These are phyloP conservation scores for Scytalidium sp. DNA, from an alignment of 2,329 filamentous ascomycete species.

Conservation along the genomic window DNA sequence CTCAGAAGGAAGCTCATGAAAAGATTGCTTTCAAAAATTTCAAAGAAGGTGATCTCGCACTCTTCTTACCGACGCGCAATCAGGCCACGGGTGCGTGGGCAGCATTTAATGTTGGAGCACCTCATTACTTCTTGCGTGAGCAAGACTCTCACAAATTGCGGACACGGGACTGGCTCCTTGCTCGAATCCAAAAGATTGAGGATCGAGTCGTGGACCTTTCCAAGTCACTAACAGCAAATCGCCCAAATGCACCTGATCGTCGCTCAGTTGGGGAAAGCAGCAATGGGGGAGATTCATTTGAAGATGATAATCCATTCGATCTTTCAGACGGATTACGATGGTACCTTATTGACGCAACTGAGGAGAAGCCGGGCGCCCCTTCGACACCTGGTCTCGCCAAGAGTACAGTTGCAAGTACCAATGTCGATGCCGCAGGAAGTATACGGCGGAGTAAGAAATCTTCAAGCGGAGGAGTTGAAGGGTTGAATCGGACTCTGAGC, in stretches of 20 bases:
- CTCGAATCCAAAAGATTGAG: constrained; percentile 86
- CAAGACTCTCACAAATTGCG: constrained; percentile 83
- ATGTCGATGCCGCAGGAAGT: constrained; percentile 81
- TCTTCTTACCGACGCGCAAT: constrained; percentile 93
- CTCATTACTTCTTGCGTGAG: constrained; percentile 94
- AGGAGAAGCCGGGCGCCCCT: constrained; percentile 89
- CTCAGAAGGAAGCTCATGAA: constrained; percentile 83
- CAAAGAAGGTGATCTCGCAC: constrained; percentile 90
- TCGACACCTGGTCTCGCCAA: constrained; percentile 91
- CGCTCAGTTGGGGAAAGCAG: constrained; percentile 46
- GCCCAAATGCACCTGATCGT: constrained; percentile 31
- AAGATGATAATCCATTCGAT: constrained; percentile 96
- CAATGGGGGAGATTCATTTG: constrained; percentile 54
- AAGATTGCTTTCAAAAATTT: constrained; percentile 96
- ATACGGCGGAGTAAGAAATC: constrained; percentile 44
- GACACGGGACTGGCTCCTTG: constrained; percentile 92
- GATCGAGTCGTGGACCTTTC: constrained; percentile 91
- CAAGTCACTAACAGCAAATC: constrained; percentile 55
- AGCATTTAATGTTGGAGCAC: constrained; percentile 95
- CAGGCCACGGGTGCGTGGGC: constrained; percentile 95
- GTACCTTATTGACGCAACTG: constrained; percentile 91
- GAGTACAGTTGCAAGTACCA: constrained; percentile 84
- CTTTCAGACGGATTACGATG: constrained; percentile 91
- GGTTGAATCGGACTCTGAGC: constrained; percentile 73
- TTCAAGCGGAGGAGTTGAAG: constrained; percentile 58